Percentiles rank a stretch among this genome's conserved stretches.
Evolutionary conservation across 257 asterid species (phyloP).

Genomic region (Solanum verrucosum): DNA sequence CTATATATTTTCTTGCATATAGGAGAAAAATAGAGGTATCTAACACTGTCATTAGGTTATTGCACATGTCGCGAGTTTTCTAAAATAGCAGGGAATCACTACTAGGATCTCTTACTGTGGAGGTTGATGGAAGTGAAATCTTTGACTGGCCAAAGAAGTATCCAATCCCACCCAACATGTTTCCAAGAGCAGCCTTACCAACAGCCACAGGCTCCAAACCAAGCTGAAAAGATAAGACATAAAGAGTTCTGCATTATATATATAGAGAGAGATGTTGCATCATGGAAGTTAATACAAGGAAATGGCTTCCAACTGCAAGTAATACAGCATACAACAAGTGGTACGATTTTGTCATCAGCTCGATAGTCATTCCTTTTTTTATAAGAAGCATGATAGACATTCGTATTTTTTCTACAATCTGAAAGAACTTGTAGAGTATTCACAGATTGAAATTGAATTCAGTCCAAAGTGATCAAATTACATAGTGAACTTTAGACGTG

Average conservation of each 20-base stretch:
- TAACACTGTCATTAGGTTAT: not conserved
- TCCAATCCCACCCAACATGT: conserved; percentile 95
- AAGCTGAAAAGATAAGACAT: conserved; percentile 47
- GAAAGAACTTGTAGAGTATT: not conserved
- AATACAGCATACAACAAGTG: not conserved
- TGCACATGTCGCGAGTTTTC: not conserved
- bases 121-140: conserved; percentile 57
- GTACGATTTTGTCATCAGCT: not conserved
- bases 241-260: conserved; percentile 1
- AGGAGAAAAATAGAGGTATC: not conserved
- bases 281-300: not conserved
- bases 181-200: conserved; percentile 81
- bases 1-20: not conserved
- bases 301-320: not conserved
- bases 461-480: not conserved
- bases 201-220: conserved; percentile 50
- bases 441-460: not conserved
- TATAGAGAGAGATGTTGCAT: not conserved
- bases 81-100: not conserved
- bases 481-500: not conserved
- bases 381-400: not conserved
- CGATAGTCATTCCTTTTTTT: not conserved
- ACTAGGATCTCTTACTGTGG: conserved; percentile 41
- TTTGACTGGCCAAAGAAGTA: conserved; percentile 91
- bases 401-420: not conserved